Evolutionary conservation across 140 eudicot genomes (phyloP).

Genomic region (Ambrosia hybrid): DNA sequence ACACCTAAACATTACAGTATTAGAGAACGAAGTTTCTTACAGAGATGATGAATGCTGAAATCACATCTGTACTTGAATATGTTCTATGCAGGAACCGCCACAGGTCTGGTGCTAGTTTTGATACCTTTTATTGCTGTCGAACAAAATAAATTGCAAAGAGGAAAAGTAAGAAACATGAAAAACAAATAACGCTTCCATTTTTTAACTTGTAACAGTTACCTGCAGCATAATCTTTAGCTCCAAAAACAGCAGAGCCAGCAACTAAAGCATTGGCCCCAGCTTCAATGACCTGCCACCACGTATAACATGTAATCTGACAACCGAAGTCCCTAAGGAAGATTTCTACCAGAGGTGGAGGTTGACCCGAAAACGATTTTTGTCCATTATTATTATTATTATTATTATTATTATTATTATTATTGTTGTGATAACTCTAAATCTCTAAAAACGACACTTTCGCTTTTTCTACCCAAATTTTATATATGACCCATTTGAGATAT

Average conservation of each 20-base stretch:
- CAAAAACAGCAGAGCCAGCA: constrained; percentile 99
- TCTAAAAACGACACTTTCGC: too few relatives aligned
- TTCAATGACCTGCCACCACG: constrained; percentile 71
- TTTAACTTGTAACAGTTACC: constrained; percentile 42
- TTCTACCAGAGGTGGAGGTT: not conserved
- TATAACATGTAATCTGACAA: not conserved
- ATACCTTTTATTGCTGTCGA: constrained; percentile 84
- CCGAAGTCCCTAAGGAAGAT: not conserved
- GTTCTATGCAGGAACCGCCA: constrained; percentile 68
- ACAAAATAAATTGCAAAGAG: not conserved
- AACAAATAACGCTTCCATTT: not conserved
- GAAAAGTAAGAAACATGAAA: constrained; percentile 17
- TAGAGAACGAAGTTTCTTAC: constrained; percentile 28
- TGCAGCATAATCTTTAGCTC: constrained; percentile 97
- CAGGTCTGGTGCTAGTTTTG: constrained; percentile 90
- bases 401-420: too few relatives aligned
- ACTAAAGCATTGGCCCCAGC: constrained; percentile 98
- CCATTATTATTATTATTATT: too few relatives aligned
- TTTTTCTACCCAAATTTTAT: too few relatives aligned
- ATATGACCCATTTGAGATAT: too few relatives aligned
- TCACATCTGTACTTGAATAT: constrained; percentile 24
- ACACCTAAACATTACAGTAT: not conserved
- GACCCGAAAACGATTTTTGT: not conserved
- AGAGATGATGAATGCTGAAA: constrained; percentile 32
- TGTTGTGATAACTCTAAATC: too few relatives aligned